Evolutionary conservation across 1,284 basidiomycete genomes (phyloP).

Genomic region (Heterobasidion parviporum): DNA sequence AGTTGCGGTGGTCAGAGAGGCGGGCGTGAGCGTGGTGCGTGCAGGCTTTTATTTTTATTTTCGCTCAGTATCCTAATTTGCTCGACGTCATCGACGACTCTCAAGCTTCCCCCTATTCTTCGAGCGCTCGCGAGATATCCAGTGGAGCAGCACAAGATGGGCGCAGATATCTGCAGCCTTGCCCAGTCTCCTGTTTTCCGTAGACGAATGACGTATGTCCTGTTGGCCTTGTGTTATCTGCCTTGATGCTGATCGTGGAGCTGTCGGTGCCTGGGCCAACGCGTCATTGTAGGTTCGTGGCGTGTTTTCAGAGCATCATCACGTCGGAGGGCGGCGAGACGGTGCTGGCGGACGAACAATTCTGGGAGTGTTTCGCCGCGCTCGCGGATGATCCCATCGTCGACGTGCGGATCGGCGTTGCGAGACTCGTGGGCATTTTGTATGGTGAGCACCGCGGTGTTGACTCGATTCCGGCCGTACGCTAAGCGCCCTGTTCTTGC

Average conservation of each 20-base stretch:
- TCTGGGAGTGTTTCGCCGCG: constrained; percentile 49
- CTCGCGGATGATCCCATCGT: constrained; percentile 69
- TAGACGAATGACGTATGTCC: constrained; percentile 66
- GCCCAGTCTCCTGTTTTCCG: constrained; percentile 52
- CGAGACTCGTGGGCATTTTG: constrained; percentile 54
- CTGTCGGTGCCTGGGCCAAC: neutral
- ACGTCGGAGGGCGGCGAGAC: constrained; percentile 27
- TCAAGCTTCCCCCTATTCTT: constrained; percentile 49
- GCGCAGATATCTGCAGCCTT: constrained; percentile 44
- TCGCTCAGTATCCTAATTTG: neutral
- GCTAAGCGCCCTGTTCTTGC: neutral
- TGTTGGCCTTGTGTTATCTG: constrained; percentile 3
- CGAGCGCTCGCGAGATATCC: constrained; percentile 33
- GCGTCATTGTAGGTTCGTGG: constrained; percentile 37
- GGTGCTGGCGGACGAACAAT: constrained; percentile 44
- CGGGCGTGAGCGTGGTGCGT: constrained; percentile 61
- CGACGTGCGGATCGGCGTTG: constrained; percentile 83
- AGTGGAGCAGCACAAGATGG: constrained; percentile 32
- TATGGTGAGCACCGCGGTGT: constrained; percentile 25
- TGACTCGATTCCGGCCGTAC: neutral
- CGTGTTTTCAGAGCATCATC: constrained; percentile 62
- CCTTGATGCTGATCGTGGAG: neutral
- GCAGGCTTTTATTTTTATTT: neutral
- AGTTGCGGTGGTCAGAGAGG: constrained; percentile 80
- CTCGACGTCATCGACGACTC: constrained; percentile 14